Percentiles rank a stretch among this genome's conserved stretches.
These are phyloP conservation scores for Dalbergia cultrata DNA, from an alignment of 306 rosid species.

Conservation along the genomic window DNA sequence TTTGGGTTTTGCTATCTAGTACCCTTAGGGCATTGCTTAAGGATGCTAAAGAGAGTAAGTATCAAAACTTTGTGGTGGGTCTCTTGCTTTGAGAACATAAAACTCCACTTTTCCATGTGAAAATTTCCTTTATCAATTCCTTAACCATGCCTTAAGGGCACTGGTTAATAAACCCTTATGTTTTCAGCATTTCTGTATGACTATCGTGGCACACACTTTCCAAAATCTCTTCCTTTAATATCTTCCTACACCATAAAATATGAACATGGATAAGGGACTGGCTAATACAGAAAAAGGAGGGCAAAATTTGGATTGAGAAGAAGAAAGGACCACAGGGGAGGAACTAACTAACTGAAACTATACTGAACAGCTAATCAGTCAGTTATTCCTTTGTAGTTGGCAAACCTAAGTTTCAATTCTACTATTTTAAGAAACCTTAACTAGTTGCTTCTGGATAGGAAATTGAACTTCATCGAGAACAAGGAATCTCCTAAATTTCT, in stretches of 20 bases:
- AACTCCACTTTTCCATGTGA: too few relatives aligned
- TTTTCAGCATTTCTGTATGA: not conserved
- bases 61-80: too few relatives aligned
- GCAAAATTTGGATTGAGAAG: conserved; percentile 19
- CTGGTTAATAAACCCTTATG: too few relatives aligned
- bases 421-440: conserved; percentile 1
- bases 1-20: not conserved
- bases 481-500: not conserved
- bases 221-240: not conserved
- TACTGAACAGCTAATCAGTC: not conserved
- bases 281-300: conserved; percentile 1
- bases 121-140: too few relatives aligned
- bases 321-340: conserved; percentile 3
- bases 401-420: conserved; percentile 26
- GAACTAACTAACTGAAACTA: conserved; percentile 1
- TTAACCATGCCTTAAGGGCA: too few relatives aligned
- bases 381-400: not conserved
- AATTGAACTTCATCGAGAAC: conserved; percentile 4
- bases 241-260: conserved; percentile 18
- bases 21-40: too few relatives aligned
- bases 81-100: too few relatives aligned
- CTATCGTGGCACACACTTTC: conserved; percentile 18
- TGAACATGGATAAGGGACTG: conserved; percentile 21
- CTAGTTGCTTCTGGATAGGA: not conserved
- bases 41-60: too few relatives aligned